A percentile compares a stretch with the other conserved stretches of the same genome.
Conservation (phyloP, 768 basidiomycete species). For the Rhodosporidiobolus sp. region DNA sequence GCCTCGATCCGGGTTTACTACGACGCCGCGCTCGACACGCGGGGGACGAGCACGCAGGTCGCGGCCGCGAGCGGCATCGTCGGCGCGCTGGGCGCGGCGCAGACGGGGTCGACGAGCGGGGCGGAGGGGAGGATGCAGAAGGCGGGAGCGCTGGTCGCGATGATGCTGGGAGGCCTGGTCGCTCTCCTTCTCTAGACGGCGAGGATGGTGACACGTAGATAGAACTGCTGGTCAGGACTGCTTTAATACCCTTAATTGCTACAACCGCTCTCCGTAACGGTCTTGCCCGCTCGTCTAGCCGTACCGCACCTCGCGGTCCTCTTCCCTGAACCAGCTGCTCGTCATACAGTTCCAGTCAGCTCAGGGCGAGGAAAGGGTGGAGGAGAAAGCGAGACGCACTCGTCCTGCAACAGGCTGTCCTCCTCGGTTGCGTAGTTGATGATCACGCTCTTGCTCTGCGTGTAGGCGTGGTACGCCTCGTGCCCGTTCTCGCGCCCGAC, state of each 20-base stretch:
- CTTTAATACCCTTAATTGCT: too few relatives aligned
- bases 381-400: neutral
- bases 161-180: too few relatives aligned
- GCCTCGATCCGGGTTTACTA: slow-evolving; percentile 61
- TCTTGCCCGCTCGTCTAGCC: slow-evolving; percentile 2
- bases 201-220: too few relatives aligned
- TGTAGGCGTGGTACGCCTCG: slow-evolving; percentile 33
- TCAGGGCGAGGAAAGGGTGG: neutral
- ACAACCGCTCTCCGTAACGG: too few relatives aligned
- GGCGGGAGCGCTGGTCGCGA: too few relatives aligned
- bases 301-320: slow-evolving; percentile 28
- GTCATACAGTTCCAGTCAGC: too few relatives aligned
- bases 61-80: slow-evolving; percentile 1
- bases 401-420: slow-evolving; percentile 12
- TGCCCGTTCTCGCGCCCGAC: slow-evolving; percentile 68
- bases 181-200: too few relatives aligned
- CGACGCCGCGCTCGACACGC: slow-evolving; percentile 17
- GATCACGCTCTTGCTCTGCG: slow-evolving; percentile 27
- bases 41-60: neutral
- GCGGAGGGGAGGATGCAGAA: neutral
- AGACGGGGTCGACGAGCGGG: neutral
- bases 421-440: slow-evolving; percentile 28
- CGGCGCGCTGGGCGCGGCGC: neutral
- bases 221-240: too few relatives aligned
- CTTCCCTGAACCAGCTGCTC: slow-evolving; percentile 34